These are phyloP conservation scores for Zasmidium cellare DNA, from an alignment of 2,329 filamentous ascomycete genomes.

Conservation along the genomic window DNA sequence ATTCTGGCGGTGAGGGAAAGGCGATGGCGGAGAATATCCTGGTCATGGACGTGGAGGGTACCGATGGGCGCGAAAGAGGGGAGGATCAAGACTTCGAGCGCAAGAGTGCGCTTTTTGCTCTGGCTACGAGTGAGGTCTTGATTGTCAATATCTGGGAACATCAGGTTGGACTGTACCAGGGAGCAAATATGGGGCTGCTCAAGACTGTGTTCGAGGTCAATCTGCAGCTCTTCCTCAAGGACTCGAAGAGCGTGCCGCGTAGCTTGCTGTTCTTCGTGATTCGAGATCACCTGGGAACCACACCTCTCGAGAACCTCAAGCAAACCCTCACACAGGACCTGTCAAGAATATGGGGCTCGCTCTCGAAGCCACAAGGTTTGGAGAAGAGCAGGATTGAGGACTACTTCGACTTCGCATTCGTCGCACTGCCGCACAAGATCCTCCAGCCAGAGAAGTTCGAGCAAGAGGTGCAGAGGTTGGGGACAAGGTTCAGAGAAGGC, in stretches of 20 bases:
- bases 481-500: constrained; percentile 78
- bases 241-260: constrained; percentile 84
- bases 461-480: constrained; percentile 75
- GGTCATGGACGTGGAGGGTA: constrained; percentile 99
- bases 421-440: constrained; percentile 93
- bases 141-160: constrained; percentile 99
- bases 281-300: constrained; percentile 91
- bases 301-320: constrained; percentile 84
- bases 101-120: constrained; percentile 94
- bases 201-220: constrained; percentile 99
- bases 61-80: constrained; percentile 90
- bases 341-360: constrained; percentile 84
- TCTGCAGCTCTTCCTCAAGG: constrained; percentile 92
- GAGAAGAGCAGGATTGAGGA: constrained; percentile 90
- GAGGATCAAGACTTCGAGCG: constrained; percentile 99
- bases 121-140: constrained; percentile 95
- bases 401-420: constrained; percentile 98
- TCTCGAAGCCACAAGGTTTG: constrained; percentile 86
- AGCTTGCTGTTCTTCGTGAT: constrained; percentile 98
- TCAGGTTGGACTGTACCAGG: constrained; percentile 96
- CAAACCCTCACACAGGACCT: constrained; percentile 89
- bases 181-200: constrained; percentile 95
- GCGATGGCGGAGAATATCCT: constrained; percentile 96
- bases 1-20: constrained; percentile 45
- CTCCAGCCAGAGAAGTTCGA: constrained; percentile 90